These are phyloP conservation scores for Exophiala calicioides DNA, from an alignment of 2,329 filamentous ascomycete genomes.

Conservation along the genomic window DNA sequence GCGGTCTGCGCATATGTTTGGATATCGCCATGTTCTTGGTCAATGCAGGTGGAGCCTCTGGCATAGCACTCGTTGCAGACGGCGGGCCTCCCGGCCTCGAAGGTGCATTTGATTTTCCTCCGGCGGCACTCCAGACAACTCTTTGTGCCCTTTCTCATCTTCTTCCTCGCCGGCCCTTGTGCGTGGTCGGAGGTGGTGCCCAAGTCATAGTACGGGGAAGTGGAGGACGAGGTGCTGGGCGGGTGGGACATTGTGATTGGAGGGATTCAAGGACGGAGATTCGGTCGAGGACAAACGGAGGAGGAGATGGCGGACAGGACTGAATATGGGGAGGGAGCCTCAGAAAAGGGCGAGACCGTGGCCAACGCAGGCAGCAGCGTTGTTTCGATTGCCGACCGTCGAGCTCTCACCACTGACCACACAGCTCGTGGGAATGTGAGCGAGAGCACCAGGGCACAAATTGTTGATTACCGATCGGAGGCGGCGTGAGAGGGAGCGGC, in stretches of 20 bases:
- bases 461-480: too few relatives aligned
- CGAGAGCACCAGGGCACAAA: too few relatives aligned
- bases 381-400: not conserved
- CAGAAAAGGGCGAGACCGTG: not conserved
- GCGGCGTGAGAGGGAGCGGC: too few relatives aligned
- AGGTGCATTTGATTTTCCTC: constrained; percentile 48
- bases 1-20: constrained; percentile 29
- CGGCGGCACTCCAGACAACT: constrained; percentile 47
- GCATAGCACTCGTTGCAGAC: constrained; percentile 45
- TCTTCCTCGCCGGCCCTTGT: constrained; percentile 42
- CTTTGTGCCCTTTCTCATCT: constrained; percentile 47
- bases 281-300: constrained; percentile 4
- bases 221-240: constrained; percentile 21
- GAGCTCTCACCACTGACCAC: not conserved
- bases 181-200: constrained; percentile 28
- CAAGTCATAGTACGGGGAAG: constrained; percentile 24
- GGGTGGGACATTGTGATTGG: constrained; percentile 12
- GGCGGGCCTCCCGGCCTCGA: constrained; percentile 35
- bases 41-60: constrained; percentile 41
- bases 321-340: not conserved
- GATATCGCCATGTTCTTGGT: constrained; percentile 41
- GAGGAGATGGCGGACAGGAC: not conserved
- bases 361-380: not conserved
- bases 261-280: not conserved
- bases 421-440: too few relatives aligned